A percentile compares a stretch with the other conserved stretches of the same genome.
These are phyloP conservation scores for Termitomyces sp. DNA, from an alignment of 768 basidiomycete species.

Conservation along the genomic window DNA sequence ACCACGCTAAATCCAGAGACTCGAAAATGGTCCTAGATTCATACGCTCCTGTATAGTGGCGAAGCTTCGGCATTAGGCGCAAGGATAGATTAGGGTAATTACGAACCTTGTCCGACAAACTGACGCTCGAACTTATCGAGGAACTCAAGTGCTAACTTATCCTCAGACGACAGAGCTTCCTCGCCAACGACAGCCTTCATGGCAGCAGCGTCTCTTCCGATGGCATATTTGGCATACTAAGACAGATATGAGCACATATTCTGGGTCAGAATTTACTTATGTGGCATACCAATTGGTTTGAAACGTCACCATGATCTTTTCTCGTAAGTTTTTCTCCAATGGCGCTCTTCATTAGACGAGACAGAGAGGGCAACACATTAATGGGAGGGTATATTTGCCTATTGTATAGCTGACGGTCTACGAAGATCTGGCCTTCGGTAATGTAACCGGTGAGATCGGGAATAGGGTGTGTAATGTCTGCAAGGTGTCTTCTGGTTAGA, in stretches of 20 bases:
- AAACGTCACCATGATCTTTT: slow-evolving; percentile 98
- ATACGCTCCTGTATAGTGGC: slow-evolving; percentile 61
- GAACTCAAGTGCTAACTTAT: slow-evolving; percentile 96
- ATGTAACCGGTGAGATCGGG: slow-evolving; percentile 99
- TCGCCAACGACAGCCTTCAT: slow-evolving; percentile 99
- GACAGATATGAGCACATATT: slow-evolving; percentile 4
- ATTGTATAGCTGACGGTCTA: slow-evolving; percentile 97
- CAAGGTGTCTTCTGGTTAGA: slow-evolving; percentile 10
- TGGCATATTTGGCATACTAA: slow-evolving; percentile 97
- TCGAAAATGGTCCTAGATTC: slow-evolving; percentile 97
- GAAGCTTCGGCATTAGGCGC: slow-evolving; percentile 9
- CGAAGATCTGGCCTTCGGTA: slow-evolving; percentile 98
- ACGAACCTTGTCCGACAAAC: slow-evolving; percentile 92
- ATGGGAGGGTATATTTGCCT: slow-evolving; percentile 98
- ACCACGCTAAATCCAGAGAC: slow-evolving; percentile 96
- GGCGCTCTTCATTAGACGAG: slow-evolving; percentile 99
- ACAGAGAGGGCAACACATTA: slow-evolving; percentile 97
- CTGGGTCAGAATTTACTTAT: slow-evolving; percentile 1
- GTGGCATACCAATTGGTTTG: slow-evolving; percentile 86
- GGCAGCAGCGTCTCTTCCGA: slow-evolving; percentile 91
- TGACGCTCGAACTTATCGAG: slow-evolving; percentile 96
- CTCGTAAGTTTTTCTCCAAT: slow-evolving; percentile 96
- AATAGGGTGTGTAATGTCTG: slow-evolving; percentile 99
- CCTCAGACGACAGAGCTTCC: slow-evolving; percentile 91
- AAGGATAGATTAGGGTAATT: slow-evolving; percentile 2